These are phyloP conservation scores for Petunia hybrid DNA, from an alignment of 305 asterid species.

Conservation along the genomic window DNA sequence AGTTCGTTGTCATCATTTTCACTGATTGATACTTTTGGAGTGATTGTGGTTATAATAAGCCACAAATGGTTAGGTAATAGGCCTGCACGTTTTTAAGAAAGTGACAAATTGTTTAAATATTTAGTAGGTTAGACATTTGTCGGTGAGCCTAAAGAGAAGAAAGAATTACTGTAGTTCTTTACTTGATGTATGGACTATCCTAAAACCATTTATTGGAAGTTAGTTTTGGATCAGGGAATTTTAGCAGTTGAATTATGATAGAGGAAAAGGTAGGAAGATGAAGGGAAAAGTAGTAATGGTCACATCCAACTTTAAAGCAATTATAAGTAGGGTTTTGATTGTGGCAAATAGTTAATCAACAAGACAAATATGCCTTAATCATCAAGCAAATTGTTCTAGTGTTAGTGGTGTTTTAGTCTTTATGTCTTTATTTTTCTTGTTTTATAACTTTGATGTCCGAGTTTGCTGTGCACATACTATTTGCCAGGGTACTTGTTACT, in stretches of 20 bases:
- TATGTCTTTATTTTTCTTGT: no score
- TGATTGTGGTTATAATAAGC: constrained; percentile 7
- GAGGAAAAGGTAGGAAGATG: background rate
- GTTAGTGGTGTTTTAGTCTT: background rate
- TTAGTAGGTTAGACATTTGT: constrained; percentile 13
- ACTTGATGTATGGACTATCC: constrained; percentile 3
- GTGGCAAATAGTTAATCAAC: background rate
- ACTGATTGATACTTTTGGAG: background rate
- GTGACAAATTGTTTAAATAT: constrained; percentile 5
- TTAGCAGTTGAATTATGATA: constrained; percentile 7
- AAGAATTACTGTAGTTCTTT: constrained; percentile 15
- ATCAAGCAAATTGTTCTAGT: background rate
- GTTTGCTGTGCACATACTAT: no score
- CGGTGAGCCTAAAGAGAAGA: background rate
- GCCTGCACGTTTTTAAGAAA: constrained; percentile 13
- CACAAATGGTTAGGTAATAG: constrained; percentile 24
- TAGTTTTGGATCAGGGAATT: background rate
- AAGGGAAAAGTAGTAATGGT: background rate
- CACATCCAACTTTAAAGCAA: background rate
- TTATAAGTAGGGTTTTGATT: background rate
- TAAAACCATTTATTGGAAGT: constrained; percentile 29
- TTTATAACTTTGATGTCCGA: no score
- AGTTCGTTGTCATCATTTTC: constrained; percentile 13
- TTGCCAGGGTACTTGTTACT: no score
- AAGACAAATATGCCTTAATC: background rate